phyloP scores from a whole-genome alignment of 2,329 filamentous ascomycete genomes.

The Xylaria hypoxylon region DNA sequence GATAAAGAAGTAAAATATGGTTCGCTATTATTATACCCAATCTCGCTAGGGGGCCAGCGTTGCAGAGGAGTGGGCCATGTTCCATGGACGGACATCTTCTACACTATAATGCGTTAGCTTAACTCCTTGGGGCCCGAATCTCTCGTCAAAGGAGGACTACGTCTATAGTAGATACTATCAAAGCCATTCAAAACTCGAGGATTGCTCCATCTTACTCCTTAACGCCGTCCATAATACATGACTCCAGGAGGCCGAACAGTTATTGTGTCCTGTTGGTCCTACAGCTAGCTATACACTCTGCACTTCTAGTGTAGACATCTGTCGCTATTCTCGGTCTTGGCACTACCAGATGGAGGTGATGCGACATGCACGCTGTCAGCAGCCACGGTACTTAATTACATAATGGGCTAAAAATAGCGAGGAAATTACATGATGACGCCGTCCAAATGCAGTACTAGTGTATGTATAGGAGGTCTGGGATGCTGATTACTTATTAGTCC shows the following conservation, averaged over 20 bases:
- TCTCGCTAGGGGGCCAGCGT: constrained; percentile 22
- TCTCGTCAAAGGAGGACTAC: constrained; percentile 16
- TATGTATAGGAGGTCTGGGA: constrained; percentile 8
- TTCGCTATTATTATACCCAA: constrained; percentile 21
- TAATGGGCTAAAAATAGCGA: constrained; percentile 33
- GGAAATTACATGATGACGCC: constrained; percentile 16
- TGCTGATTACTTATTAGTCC: constrained; percentile 9
- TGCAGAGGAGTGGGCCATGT: constrained; percentile 22
- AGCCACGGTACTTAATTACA: constrained; percentile 20
- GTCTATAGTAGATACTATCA: not conserved
- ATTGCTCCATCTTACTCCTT: not conserved
- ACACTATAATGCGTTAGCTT: constrained; percentile 24
- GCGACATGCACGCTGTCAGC: constrained; percentile 2
- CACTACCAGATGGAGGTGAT: not conserved
- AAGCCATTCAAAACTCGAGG: not conserved
- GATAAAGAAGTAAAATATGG: constrained; percentile 19
- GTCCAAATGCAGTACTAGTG: constrained; percentile 25
- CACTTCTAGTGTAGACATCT: not conserved
- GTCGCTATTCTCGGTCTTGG: constrained; percentile 2
- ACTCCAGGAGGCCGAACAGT: no score
- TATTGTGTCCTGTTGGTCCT: not conserved
- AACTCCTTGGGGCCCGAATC: constrained; percentile 14
- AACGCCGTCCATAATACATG: no score
- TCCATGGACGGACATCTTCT: not conserved
- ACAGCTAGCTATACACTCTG: not conserved